These are phyloP conservation scores for Schizothecium vesticola DNA, from an alignment of 495 filamentous ascomycete genomes.

Conservation along the genomic window DNA sequence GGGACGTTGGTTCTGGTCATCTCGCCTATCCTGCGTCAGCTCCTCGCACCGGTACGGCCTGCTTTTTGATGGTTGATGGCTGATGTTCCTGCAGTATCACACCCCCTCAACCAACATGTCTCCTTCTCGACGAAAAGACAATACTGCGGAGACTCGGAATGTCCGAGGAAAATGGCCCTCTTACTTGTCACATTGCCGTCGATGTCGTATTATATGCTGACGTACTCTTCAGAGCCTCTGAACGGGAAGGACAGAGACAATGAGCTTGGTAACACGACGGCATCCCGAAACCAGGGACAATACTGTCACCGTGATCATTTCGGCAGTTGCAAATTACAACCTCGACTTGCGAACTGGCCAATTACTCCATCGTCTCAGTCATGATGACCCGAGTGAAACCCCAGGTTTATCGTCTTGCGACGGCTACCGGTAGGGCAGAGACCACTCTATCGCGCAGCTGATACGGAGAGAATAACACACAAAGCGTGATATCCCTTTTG, in stretches of 20 bases:
- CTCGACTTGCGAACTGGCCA: neutral
- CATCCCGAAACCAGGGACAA: neutral
- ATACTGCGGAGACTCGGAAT: neutral
- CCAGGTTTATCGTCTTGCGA: neutral
- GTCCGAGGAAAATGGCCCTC: neutral
- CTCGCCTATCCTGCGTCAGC: neutral
- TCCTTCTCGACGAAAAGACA: too few relatives aligned
- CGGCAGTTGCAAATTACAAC: neutral
- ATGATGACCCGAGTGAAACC: slow-evolving; percentile 7
- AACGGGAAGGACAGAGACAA: neutral
- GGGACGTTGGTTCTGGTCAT: neutral
- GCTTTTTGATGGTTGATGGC: neutral
- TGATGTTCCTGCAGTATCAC: neutral
- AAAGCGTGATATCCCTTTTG: slow-evolving; percentile 10
- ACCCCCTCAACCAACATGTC: neutral
- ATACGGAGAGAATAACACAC: slow-evolving; percentile 11
- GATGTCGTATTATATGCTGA: neutral
- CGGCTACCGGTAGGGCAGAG: slow-evolving; percentile 21
- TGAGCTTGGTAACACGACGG: neutral
- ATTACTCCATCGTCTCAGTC: slow-evolving; percentile 2
- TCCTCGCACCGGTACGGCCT: neutral
- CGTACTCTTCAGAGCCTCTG: neutral
- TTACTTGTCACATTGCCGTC: neutral
- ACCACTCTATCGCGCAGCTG: neutral
- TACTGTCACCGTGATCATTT: neutral